Evolutionary conservation across 352 stramenopile genomes (phyloP).

Genomic region (Pythium rishiriense): DNA sequence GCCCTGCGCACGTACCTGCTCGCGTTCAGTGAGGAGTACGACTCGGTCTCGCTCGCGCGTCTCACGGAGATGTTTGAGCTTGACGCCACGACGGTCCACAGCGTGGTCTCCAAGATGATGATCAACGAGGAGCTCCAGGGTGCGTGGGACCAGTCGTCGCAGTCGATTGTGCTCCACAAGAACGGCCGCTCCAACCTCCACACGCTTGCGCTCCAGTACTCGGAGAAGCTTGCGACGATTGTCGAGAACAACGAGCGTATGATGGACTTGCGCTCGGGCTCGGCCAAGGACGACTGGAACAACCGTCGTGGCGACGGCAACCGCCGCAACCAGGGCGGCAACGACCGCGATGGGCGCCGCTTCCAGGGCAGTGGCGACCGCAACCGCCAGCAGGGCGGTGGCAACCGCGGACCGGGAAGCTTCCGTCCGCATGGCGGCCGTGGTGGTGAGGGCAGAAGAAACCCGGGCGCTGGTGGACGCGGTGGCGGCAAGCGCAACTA

Average conservation of each 20-base stretch:
- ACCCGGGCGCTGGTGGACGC: conserved; percentile 41
- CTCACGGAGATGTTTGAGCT: conserved; percentile 98
- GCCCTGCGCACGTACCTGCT: conserved; percentile 96
- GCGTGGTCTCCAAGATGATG: conserved; percentile 99
- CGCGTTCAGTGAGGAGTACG: conserved; percentile 95
- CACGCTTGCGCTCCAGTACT: conserved; percentile 95
- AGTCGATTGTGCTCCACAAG: conserved; percentile 96
- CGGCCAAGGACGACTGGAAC: conserved; percentile 66
- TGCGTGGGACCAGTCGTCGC: conserved; percentile 97
- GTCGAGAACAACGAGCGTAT: conserved; percentile 91
- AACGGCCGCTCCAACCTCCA: conserved; percentile 94
- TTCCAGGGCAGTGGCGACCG: conserved; percentile 41
- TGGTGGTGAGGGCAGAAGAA: conserved; percentile 25
- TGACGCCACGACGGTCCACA: conserved; percentile 95
- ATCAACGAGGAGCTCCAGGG: conserved; percentile 97
- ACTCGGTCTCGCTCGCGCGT: conserved; percentile 92
- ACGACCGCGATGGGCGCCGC: conserved; percentile 29
- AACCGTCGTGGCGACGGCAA: conserved; percentile 47
- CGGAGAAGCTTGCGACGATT: conserved; percentile 90
- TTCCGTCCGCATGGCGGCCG: conserved; percentile 47
- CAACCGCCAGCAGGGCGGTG: conserved; percentile 34
- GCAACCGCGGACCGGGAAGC: conserved; percentile 34
- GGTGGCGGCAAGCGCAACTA: conserved; percentile 34
- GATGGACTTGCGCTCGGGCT: conserved; percentile 79
- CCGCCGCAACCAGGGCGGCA: conserved; percentile 36